Evolutionary conservation across 805 yeast species (phyloP).

Genomic region (Candida jianshihensis): DNA sequence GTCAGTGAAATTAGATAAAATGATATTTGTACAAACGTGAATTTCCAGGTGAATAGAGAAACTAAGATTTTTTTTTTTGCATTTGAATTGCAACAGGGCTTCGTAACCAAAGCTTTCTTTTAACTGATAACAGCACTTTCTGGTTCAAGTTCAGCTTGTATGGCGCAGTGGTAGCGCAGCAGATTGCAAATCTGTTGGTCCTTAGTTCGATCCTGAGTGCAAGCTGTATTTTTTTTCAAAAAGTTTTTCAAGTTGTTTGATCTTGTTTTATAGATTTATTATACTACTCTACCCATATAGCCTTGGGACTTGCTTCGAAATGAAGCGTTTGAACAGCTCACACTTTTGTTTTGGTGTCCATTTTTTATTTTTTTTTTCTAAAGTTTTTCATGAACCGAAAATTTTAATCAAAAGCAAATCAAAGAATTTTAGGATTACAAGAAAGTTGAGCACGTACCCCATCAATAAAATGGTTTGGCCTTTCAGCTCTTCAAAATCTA

Average conservation of each 20-base stretch:
- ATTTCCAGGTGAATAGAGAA: no score
- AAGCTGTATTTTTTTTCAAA: conserved; percentile 53
- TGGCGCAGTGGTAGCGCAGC: conserved; percentile 99
- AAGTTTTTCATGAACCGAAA: not conserved
- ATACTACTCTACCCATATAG: no score
- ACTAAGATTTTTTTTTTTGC: no score
- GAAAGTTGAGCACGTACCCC: not conserved
- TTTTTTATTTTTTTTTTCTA: conserved; percentile 23
- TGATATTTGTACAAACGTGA: no score
- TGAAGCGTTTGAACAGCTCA: no score
- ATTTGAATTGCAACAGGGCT: no score
- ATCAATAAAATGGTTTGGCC: conserved; percentile 19
- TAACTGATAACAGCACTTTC: not conserved
- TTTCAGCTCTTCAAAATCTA: conserved; percentile 4
- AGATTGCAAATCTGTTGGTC: conserved; percentile 99
- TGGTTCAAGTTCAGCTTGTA: conserved; percentile 36
- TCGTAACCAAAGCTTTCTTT: no score
- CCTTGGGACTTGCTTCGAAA: no score
- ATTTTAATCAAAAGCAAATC: not conserved
- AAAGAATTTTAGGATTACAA: not conserved
- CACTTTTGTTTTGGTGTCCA: no score
- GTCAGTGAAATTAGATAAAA: no score
- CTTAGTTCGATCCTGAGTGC: conserved; percentile 94
- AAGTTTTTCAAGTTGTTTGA: no score
- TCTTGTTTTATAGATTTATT: not conserved